Conservation (phyloP, 2,329 filamentous ascomycete species). For the Diplodia seriata region DNA sequence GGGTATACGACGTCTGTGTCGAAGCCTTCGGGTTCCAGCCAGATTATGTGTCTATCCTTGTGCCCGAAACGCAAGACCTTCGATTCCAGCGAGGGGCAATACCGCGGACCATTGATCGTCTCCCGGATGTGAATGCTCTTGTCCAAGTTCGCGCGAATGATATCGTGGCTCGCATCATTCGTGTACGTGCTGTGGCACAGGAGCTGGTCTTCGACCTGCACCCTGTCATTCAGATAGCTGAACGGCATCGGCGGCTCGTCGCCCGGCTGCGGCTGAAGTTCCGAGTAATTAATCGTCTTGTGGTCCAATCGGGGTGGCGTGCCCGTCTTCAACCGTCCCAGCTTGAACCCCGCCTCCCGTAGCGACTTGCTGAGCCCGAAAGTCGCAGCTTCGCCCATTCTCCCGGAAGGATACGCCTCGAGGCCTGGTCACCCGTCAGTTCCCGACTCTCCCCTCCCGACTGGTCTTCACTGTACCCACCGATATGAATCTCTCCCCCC, state of each 20-base stretch:
- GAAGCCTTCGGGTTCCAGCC: constrained; percentile 97
- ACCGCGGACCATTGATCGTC: constrained; percentile 90
- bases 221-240: constrained; percentile 82
- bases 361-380: constrained; percentile 92
- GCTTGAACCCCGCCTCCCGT: constrained; percentile 82
- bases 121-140: constrained; percentile 97
- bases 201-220: constrained; percentile 81
- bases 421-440: constrained; percentile 57
- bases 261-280: constrained; percentile 75
- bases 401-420: constrained; percentile 81
- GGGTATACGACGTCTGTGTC: constrained; percentile 90
- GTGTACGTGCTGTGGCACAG: constrained; percentile 89
- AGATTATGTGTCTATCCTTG: constrained; percentile 84
- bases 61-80: constrained; percentile 89
- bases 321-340: constrained; percentile 93
- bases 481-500: constrained; percentile 95
- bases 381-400: constrained; percentile 93
- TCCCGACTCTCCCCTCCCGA: background rate
- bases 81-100: constrained; percentile 93
- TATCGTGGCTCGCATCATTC: constrained; percentile 79
- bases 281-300: constrained; percentile 78
- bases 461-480: constrained; percentile 35
- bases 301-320: constrained; percentile 88
- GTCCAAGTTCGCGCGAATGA: constrained; percentile 88
- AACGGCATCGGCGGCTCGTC: constrained; percentile 89